Evolutionary conservation across 352 stramenopile genomes (phyloP).

Genomic region (Globisporangium uncinulatum): DNA sequence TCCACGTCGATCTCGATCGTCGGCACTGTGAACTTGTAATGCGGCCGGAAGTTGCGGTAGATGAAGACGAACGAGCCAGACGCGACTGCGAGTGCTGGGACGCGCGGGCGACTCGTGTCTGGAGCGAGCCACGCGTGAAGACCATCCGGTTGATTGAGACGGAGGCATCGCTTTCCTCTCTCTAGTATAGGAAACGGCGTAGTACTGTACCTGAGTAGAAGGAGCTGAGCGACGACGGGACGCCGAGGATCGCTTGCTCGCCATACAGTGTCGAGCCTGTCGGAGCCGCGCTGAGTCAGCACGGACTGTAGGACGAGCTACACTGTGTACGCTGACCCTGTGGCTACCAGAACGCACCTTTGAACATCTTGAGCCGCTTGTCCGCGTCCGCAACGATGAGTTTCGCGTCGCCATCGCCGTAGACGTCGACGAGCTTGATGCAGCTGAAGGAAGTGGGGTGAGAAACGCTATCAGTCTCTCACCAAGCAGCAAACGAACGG

Average conservation of each 20-base stretch:
- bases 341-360: constrained; percentile 30
- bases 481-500: neutral
- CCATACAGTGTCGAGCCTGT: constrained; percentile 66
- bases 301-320: too few relatives aligned
- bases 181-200: too few relatives aligned
- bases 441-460: constrained; percentile 23
- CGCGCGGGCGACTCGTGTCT: constrained; percentile 62
- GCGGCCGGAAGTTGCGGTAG: constrained; percentile 87
- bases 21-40: constrained; percentile 89
- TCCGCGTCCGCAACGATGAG: constrained; percentile 77
- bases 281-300: too few relatives aligned
- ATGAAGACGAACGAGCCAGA: constrained; percentile 88
- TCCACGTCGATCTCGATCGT: constrained; percentile 66
- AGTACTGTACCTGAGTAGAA: constrained; percentile 60
- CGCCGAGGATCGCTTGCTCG: constrained; percentile 75
- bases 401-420: constrained; percentile 79
- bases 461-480: neutral
- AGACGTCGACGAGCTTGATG: constrained; percentile 76
- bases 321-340: too few relatives aligned
- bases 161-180: too few relatives aligned
- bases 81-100: constrained; percentile 82
- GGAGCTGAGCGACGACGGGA: constrained; percentile 58
- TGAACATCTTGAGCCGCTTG: constrained; percentile 84
- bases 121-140: too few relatives aligned
- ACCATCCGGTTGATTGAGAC: too few relatives aligned